Evolutionary conservation across 768 basidiomycete genomes (phyloP), one percentile per base, ranked within the genome.

Genomic region (Cantharellus anzutake): DNA sequence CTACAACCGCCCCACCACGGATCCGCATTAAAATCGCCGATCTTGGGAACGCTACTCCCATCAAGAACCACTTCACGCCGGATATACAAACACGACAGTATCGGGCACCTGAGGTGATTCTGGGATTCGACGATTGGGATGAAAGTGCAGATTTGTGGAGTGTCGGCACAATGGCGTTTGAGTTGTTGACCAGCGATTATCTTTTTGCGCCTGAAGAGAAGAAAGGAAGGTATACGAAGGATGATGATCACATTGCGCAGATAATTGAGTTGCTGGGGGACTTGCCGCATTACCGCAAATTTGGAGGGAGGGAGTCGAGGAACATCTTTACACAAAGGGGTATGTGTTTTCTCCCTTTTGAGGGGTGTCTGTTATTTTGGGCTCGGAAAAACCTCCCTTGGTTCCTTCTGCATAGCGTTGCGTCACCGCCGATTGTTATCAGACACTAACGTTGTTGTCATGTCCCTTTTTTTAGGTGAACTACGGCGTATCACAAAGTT

Each of bases 21-120:
- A 81, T 96, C 64, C 82, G 79, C 20, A 78, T 96, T 67, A 94
- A 96, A 76, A 92, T 96, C 63, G 91, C 91, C 39, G 91, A 96
- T 72, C 73, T 96, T 51, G 91, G 91, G 35, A 96, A 96, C 68
- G 92, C 91, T 35, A 92, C 91, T 41, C 91, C 89, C 14, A 83
- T 86, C n/a, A 83, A 74, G 64, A 81, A 82, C 66, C 90, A 94
- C 68, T 96, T 80, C 68, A 94, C 91, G 4, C 91, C 93, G 67
- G 91, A 92, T 68, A 94, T 93, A 64, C 92, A 94, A 72, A 96
- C 91, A n/a, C 80, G 91, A 50, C 91, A 94, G 68, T 96, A 96
- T 69, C 84, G 91, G 62, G 80, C 86, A 37, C 91, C 91, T n/a
- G 91, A 96, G 70, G 91, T 89, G 59, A 91, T 96, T 65, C 73